Evolutionary conservation across 257 asterid species (phyloP), one percentile per base, ranked within the genome.

Genomic region (Salvia rosmarinus): DNA sequence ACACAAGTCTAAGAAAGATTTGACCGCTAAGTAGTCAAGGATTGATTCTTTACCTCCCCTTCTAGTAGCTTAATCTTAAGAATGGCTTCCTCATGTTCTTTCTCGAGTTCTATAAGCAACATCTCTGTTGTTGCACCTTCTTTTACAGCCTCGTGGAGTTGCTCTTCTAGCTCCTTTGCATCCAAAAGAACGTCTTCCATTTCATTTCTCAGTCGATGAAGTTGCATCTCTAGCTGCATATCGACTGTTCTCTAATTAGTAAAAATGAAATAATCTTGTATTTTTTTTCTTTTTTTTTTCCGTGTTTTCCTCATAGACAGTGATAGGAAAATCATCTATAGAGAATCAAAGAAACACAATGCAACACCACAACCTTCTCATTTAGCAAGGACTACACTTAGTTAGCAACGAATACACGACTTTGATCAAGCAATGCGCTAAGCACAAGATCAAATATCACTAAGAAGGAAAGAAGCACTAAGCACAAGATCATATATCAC

Each of bases 31-130:
- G 8, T 16, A 20, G 17, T 17, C 3, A 51, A 13, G 17, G 64
- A n/a, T 14, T 3, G 16, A 17, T 37, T 37, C 7, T 9, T 63
- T 72, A 85, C 95, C 96, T 89, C 87, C 30, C 28, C 73, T 69
- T 83, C 79, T 58, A 89, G 71, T 16, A 71, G 75, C 78, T 91
- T 79, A 50, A 85, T 79, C 77, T 83, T 83, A 64, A 54, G 52
- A 46, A 89, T 74, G 55, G 90, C 89, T 74, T 85, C 84, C 0
- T 84, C 90, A 11, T 87, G 87, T 77, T 89, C 90, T 34, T 82
- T 85, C 51, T 91, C 89, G 13, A 91, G 88, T 78, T 91, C 96
- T 60, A 66, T 77, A 62, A 84, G 64, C 84, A 85, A 77, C 58
- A 25, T 64, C 71, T 81, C 82, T 78, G 78, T 69, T 76, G 73